Percentiles rank a stretch among this genome's conserved stretches.
These are phyloP conservation scores for Geranomyces variabilis DNA, from an alignment of 192 early-diverging fungal species.

Conservation along the genomic window DNA sequence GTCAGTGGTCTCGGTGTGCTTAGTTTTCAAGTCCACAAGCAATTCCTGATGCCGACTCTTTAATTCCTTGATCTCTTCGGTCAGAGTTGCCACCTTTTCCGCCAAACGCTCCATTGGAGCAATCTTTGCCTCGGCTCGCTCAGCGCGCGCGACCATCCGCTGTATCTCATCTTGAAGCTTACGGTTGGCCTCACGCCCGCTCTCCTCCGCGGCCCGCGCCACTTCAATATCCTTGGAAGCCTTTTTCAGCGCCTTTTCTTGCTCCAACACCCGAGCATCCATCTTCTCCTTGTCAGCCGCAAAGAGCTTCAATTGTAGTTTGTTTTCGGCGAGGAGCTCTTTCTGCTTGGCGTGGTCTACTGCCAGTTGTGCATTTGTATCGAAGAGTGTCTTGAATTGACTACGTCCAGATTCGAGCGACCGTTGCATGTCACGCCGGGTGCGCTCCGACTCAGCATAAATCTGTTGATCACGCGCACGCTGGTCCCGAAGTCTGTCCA, in stretches of 20 bases:
- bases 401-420: background rate
- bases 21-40: conserved; percentile 8
- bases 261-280: conserved; percentile 4
- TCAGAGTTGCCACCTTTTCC: conserved; percentile 19
- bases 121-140: conserved; percentile 9
- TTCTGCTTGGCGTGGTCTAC: background rate
- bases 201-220: background rate
- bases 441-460: conserved; percentile 26
- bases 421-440: conserved; percentile 16
- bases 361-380: conserved; percentile 4
- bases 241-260: background rate
- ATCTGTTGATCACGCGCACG: conserved; percentile 1
- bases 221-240: background rate
- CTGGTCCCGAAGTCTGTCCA: conserved; percentile 26
- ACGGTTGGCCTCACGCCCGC: background rate
- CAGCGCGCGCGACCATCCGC: conserved; percentile 9
- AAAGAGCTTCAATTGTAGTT: background rate
- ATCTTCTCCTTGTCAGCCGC: background rate
- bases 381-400: background rate
- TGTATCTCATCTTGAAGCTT: conserved; percentile 12
- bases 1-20: conserved; percentile 25
- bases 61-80: conserved; percentile 34
- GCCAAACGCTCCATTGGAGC: conserved; percentile 2
- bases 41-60: conserved; percentile 10
- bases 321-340: conserved; percentile 5